Base-by-base conservation (phyloP, 768 basidiomycete genomes). In the Leccinum subtestaceum region DNA sequence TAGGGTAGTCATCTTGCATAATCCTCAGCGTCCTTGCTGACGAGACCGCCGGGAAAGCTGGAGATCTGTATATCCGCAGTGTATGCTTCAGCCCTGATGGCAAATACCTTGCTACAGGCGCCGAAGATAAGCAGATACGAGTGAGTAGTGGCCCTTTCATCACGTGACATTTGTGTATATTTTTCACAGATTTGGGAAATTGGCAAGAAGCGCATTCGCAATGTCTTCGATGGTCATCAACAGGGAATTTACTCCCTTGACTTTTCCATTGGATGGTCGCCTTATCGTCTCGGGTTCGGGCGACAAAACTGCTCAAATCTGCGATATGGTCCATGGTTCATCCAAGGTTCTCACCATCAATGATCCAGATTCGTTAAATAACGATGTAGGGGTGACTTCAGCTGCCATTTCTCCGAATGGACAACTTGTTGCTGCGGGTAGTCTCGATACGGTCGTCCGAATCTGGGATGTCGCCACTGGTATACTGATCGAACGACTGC, bases 211-310 rank as follows among this genome's bases (percentile, higher is more conserved):
- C 83, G 83, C 36, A 91, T 95, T 68, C 83, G 87, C 57, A 87
- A 84, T 62, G 77, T 91, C 10, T 93, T 95, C 66, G 86, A 90
- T 63, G 95, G 95, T 5, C 95, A 97, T 75, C 85, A 86, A 67
- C 90, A 93, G 68, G 95, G 96, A 68, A 94, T 97, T 68, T 96
- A 96, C 74, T 93, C 93, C 1, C 86, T 97, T 62, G 93, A 91
- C 72, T 96, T 95, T 74, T 91, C 92, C 25, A 2, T 75, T 80
- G n/a, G 91, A 95, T 65, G 94, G 95, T 7, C 80, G 86, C 5
- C 81, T 89, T 64, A 88, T 96, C 63, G 91, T 95, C 10, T 94
- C 92, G 4, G 95, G 93, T 15, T 94, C 91, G 0, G 93, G 94
- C 3, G 84, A 84, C 70, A 81, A 80, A 49, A 78, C 88, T 67